Percentiles rank a stretch among this genome's conserved stretches.
phyloP scores from a whole-genome alignment of 1,284 basidiomycete genomes.

The Ganoderma meredithae region DNA sequence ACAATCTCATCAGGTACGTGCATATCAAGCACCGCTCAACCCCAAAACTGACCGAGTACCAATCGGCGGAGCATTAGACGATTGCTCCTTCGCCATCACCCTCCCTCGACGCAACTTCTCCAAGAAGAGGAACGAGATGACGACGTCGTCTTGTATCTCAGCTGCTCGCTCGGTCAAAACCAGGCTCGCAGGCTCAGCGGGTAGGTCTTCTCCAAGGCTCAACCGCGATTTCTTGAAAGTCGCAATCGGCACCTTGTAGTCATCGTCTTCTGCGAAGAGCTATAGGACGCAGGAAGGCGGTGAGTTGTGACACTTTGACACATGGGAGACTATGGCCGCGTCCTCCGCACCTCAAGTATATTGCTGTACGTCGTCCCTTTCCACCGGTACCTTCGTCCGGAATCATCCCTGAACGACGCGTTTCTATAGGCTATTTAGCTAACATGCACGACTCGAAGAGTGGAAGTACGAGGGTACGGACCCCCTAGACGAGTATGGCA shows the following conservation, averaged over 20 bases:
- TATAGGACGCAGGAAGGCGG: conserved; percentile 20
- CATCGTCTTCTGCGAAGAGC: conserved; percentile 45
- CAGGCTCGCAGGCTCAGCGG: conserved; percentile 41
- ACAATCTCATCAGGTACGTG: neutral
- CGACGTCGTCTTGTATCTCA: conserved; percentile 45
- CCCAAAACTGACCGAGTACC: neutral
- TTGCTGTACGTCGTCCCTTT: conserved; percentile 46
- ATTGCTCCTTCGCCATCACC: conserved; percentile 24
- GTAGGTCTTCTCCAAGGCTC: conserved; percentile 29
- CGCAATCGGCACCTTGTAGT: conserved; percentile 42
- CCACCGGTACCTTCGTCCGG: conserved; percentile 48
- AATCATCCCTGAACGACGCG: conserved; percentile 41
- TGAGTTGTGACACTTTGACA: neutral
- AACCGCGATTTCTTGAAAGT: conserved; percentile 44
- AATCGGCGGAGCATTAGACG: conserved; percentile 6
- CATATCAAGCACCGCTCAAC: neutral
- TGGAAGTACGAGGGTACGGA: neutral
- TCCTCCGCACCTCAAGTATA: conserved; percentile 42
- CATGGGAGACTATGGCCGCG: neutral
- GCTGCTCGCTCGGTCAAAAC: conserved; percentile 42
- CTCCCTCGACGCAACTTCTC: conserved; percentile 37
- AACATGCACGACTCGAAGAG: neutral
- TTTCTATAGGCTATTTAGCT: neutral
- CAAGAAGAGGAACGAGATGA: conserved; percentile 50
- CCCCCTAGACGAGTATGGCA: neutral